These are phyloP conservation scores for Rehmannia glutinosa DNA, from an alignment of 257 asterid species.

Conservation along the genomic window DNA sequence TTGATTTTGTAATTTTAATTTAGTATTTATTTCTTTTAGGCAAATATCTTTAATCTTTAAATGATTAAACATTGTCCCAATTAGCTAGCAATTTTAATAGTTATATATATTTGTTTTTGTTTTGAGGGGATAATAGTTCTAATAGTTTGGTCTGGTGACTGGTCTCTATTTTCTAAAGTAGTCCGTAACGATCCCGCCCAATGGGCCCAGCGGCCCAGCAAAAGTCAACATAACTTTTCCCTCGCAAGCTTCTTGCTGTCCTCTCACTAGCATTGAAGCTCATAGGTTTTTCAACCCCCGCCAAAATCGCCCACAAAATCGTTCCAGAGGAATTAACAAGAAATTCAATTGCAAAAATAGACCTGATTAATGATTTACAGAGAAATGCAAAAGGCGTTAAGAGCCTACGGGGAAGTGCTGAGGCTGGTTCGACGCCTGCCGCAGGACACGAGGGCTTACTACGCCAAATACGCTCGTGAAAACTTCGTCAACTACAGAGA, in stretches of 20 bases:
- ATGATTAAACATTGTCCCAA: no score
- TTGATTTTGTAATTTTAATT: no score
- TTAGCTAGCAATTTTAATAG: no score
- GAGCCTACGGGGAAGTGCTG: conserved; percentile 85
- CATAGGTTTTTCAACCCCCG: neutral
- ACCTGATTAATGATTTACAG: conserved; percentile 21
- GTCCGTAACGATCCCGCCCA: neutral
- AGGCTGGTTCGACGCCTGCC: conserved; percentile 86
- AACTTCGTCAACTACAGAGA: conserved; percentile 95
- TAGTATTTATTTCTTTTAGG: no score
- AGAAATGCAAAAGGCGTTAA: conserved; percentile 69
- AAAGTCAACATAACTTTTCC: neutral
- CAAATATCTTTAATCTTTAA: no score
- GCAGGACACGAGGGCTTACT: conserved; percentile 60
- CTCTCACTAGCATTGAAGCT: neutral
- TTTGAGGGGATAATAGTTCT: no score
- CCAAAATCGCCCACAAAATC: neutral
- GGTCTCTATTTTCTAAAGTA: neutral
- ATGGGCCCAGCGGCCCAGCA: neutral
- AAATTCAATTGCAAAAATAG: neutral
- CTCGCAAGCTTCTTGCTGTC: neutral
- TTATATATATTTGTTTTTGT: no score
- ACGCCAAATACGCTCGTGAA: conserved; percentile 88
- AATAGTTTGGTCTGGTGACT: neutral
- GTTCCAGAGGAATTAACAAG: neutral